These are phyloP conservation scores for Hypoxylon sp. DNA, from an alignment of 2,329 filamentous ascomycete genomes.

Conservation along the genomic window DNA sequence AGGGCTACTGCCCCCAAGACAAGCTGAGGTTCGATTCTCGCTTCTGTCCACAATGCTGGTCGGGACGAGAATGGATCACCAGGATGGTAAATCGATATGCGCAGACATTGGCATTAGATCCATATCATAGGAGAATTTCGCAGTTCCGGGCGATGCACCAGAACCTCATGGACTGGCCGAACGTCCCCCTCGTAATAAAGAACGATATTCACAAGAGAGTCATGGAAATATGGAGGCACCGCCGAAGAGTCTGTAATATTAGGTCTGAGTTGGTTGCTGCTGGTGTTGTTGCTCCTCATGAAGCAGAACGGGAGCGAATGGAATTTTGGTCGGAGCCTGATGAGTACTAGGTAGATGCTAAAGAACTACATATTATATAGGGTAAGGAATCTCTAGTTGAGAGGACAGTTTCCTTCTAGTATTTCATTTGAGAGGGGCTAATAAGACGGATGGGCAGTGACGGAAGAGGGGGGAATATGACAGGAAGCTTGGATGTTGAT, in stretches of 20 bases:
- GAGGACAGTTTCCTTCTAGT: too few species aligned
- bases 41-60: background rate
- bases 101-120: background rate
- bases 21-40: background rate
- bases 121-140: background rate
- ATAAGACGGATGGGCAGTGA: too few species aligned
- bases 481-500: background rate
- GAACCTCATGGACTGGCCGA: background rate
- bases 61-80: background rate
- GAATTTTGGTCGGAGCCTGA: background rate
- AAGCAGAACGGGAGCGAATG: background rate
- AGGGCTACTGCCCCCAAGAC: background rate
- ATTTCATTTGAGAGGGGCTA: too few species aligned
- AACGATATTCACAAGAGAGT: conserved; percentile 5
- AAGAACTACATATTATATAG: background rate
- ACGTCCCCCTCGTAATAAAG: background rate
- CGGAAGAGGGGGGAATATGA: too few species aligned
- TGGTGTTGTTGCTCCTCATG: background rate
- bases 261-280: conserved; percentile 2
- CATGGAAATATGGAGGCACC: conserved; percentile 1
- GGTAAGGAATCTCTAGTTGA: too few species aligned
- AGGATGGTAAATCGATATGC: conserved; percentile 2
- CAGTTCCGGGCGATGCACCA: conserved; percentile 4
- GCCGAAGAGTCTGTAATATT: conserved; percentile 3
- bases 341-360: background rate